Evolutionary conservation across 2,329 filamentous ascomycete species (phyloP), one percentile per base, ranked within the genome.

Genomic region (Tolypocladium sp.): DNA sequence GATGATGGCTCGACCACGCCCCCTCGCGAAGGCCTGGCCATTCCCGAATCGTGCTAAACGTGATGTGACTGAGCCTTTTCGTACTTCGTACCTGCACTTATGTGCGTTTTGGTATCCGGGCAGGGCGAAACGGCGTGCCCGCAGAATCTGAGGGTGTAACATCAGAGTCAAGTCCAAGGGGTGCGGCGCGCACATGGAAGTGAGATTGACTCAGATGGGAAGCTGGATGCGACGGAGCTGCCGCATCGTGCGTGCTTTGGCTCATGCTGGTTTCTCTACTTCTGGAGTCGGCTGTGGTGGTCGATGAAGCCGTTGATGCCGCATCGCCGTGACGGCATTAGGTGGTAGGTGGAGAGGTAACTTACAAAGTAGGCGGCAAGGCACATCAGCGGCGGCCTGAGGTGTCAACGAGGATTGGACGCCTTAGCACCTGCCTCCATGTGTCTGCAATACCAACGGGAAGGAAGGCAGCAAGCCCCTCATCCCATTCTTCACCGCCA

Each of bases 161-260:
- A 20, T 35, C 30, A 41, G 40, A 40, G 46, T 12, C 44, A 22
- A 22, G 46, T 58, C 35, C 35, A 35, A 42, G 22, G 49, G 49
- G 49, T 8, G n/a, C 30, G 33, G 15, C 53, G 55, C 52, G 57
- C 62, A 62, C 60, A 63, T 62, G 61, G 55, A 63, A 63, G 61
- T 61, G 54, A 63, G 62, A 64, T 64, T 59, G 61, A 62, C 59
- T 59, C 59, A 63, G 62, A 64, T 62, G n/a, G 40, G 42, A 37
- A 30, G 40, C 40, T 49, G 55, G 58, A 49, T 57, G 55, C 56
- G 56, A 60, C 58, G 51, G 55, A n/a, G 55, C 55, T 57, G 55
- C 42, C 40, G 42, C 55, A 57, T 57, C 55, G n/a, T 37, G 25
- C 30, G 41, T 49, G 27, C 41, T 37, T 37, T 35, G 42, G 35